Conservation (phyloP, 192 early-diverging fungal species). For the Coemansia erecta region DNA sequence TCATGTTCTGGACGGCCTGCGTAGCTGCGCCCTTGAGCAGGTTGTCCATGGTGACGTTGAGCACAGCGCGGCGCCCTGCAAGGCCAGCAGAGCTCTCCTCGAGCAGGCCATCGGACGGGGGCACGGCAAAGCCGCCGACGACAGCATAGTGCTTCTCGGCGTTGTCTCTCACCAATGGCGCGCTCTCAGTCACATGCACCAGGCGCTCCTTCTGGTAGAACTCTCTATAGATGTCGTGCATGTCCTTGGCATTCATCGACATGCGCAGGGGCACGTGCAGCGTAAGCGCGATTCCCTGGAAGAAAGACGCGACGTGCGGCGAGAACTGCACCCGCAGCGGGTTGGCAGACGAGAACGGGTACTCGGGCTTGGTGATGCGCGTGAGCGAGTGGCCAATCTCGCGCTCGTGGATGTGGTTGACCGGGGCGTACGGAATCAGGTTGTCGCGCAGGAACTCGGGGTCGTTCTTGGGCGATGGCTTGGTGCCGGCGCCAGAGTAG, state of each 20-base stretch:
- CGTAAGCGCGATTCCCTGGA: conserved; percentile 93
- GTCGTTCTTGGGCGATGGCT: conserved; percentile 95
- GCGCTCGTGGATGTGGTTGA: conserved; percentile 94
- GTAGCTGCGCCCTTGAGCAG: conserved; percentile 98
- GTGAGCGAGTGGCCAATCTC: conserved; percentile 78
- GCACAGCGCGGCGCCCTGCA: conserved; percentile 74
- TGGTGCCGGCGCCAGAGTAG: conserved; percentile 98
- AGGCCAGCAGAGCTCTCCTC: conserved; percentile 15
- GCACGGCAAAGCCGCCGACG: conserved; percentile 91
- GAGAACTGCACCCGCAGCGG: conserved; percentile 72
- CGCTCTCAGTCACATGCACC: conserved; percentile 71
- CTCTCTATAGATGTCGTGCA: conserved; percentile 68
- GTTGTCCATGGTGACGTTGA: conserved; percentile 94
- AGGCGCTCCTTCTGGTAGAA: conserved; percentile 78
- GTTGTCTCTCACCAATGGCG: conserved; percentile 88
- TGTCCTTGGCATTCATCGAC: conserved; percentile 67
- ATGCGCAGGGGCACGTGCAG: conserved; percentile 81
- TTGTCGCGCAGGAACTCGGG: conserved; percentile 82
- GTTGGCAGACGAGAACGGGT: conserved; percentile 13
- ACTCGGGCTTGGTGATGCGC: conserved; percentile 13
- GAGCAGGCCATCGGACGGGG: conserved; percentile 34
- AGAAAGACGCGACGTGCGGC: conserved; percentile 87
- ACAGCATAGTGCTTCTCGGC: conserved; percentile 84
- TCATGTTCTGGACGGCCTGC: conserved; percentile 97
- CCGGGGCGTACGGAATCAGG: conserved; percentile 87